Percentiles rank a stretch among this genome's conserved stretches.
These are phyloP conservation scores for Cronartium quercuum DNA, from an alignment of 1,284 basidiomycete species.

Conservation along the genomic window DNA sequence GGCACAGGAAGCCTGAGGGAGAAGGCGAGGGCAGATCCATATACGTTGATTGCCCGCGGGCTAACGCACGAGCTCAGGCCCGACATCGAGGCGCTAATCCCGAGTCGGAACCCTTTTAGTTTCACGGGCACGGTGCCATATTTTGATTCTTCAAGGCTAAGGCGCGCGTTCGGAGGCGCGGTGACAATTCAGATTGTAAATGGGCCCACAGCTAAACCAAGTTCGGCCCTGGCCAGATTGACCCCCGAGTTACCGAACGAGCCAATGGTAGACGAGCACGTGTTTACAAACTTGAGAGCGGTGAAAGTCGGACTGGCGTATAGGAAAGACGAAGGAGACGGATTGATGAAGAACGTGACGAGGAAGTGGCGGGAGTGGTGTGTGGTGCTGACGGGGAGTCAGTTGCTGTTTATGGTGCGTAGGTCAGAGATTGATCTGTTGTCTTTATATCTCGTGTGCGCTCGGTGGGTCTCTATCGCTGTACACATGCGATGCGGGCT, in stretches of 20 bases:
- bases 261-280: not conserved
- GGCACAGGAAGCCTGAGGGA: not conserved
- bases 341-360: slow-evolving; percentile 59
- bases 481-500: not conserved
- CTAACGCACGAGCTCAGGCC: slow-evolving; percentile 19
- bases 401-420: slow-evolving; percentile 70
- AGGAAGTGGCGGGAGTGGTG: slow-evolving; percentile 86
- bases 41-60: slow-evolving; percentile 18
- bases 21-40: slow-evolving; percentile 21
- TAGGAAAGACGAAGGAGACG: slow-evolving; percentile 56
- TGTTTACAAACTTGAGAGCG: slow-evolving; percentile 6
- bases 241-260: not conserved
- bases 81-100: slow-evolving; percentile 19
- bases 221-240: slow-evolving; percentile 9
- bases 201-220: not conserved
- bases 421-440: not conserved
- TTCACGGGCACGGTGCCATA: slow-evolving; percentile 22
- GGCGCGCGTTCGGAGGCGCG: not conserved
- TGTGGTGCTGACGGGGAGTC: slow-evolving; percentile 79
- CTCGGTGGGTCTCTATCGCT: not conserved
- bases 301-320: slow-evolving; percentile 72
- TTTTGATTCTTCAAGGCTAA: slow-evolving; percentile 13
- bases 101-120: slow-evolving; percentile 35
- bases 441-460: not conserved
- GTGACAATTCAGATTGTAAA: slow-evolving; percentile 16